Evolutionary conservation across 306 rosid species (phyloP).

Genomic region (Dalbergia oliveri): DNA sequence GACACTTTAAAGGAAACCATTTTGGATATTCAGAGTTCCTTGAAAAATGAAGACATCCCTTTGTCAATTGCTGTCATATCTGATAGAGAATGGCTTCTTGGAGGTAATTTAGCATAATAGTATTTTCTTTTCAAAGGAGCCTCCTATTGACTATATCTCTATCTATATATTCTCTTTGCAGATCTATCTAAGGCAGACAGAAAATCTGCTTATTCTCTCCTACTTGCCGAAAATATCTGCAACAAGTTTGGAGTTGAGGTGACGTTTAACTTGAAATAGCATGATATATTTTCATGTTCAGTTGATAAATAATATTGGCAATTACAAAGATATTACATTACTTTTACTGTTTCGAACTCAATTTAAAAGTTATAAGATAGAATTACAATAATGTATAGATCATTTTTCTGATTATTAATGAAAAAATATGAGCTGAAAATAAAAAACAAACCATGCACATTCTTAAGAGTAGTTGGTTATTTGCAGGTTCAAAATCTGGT

Average conservation of each 20-base stretch:
- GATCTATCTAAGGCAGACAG: slow-evolving; percentile 87
- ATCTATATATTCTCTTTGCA: slow-evolving; percentile 48
- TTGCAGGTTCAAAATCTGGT: slow-evolving; percentile 88
- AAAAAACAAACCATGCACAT: not conserved
- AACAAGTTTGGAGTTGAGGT: slow-evolving; percentile 83
- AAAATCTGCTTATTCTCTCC: slow-evolving; percentile 81
- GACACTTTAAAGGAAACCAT: slow-evolving; percentile 81
- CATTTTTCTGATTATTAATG: no score
- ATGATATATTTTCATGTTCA: not conserved
- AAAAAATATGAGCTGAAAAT: no score
- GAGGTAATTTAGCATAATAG: slow-evolving; percentile 62
- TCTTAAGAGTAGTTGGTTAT: slow-evolving; percentile 22
- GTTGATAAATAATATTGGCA: slow-evolving; percentile 42
- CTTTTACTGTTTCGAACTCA: no score
- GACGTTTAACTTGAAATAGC: slow-evolving; percentile 29
- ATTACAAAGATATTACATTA: no score
- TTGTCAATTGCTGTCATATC: slow-evolving; percentile 80
- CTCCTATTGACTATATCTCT: slow-evolving; percentile 30
- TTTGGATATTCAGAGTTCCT: slow-evolving; percentile 65
- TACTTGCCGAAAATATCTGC: slow-evolving; percentile 90
- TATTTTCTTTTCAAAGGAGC: slow-evolving; percentile 38
- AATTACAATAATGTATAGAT: no score
- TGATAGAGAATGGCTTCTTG: slow-evolving; percentile 88
- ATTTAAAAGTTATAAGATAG: no score
- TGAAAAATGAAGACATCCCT: slow-evolving; percentile 63